phyloP scores from a whole-genome alignment of 257 asterid genomes.

The Vinca minor region DNA sequence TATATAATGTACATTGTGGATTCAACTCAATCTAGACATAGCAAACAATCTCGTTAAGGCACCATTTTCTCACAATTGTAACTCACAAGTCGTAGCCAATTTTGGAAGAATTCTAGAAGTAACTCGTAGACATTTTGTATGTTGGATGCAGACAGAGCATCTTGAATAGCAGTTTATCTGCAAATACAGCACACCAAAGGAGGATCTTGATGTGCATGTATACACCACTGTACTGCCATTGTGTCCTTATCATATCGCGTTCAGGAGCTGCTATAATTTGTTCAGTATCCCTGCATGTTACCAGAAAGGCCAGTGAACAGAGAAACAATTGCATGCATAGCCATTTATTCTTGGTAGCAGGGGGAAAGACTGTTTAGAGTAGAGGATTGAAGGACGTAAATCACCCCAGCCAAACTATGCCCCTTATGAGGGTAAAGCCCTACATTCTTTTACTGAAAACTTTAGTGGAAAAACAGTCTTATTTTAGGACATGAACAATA shows the following conservation, averaged over 20 bases:
- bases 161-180: not conserved
- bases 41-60: not conserved
- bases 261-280: not conserved
- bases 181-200: not conserved
- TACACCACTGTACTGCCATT: not conserved
- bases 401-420: not conserved
- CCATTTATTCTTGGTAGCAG: not conserved
- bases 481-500: not conserved
- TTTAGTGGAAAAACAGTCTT: not conserved
- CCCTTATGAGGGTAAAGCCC: not conserved
- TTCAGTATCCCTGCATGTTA: not conserved
- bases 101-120: not conserved
- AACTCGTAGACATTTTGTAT: not conserved
- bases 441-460: not conserved
- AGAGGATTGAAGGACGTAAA: not conserved
- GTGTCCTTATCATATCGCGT: not conserved
- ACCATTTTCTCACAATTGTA: not conserved
- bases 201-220: not conserved
- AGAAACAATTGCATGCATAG: not conserved
- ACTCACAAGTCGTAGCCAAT: too few relatives aligned
- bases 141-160: not conserved
- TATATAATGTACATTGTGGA: slow-evolving; percentile 10
- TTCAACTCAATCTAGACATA: not conserved
- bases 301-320: not conserved
- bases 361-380: not conserved